Base-by-base conservation (phyloP, 2,329 filamentous ascomycete species). In the Xylariaceae sp. region DNA sequence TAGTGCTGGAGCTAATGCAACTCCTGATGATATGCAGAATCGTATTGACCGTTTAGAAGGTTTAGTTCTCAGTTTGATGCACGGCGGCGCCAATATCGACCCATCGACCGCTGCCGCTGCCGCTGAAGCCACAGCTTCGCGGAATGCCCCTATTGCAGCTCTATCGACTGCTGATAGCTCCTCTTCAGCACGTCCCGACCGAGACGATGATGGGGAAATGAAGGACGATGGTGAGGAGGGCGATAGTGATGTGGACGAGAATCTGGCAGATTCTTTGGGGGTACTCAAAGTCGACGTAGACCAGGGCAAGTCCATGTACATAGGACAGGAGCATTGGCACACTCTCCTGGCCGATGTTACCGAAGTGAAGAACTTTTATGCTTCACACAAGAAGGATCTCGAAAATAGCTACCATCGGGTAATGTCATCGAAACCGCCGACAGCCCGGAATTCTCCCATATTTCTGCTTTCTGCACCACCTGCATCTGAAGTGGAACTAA, bases 1-100 rank as follows among this genome's bases (percentile, higher is more conserved):
- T 76, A 69, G 58, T 61, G 65, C 64, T 29, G 85, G 76, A 81
- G 82, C 73, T 58, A 75, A 82, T 67, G 76, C 82, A 52, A 86
- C 75, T 66, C 92, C 94, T 46, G 93, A 96, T 82, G 94, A 97
- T 75, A 97, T 98, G 94, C 94, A 98, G 78, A 96, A 96, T 72
- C 90, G 95, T 73, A 98, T 98, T 77, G 93, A 98, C 79, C 87
- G 94, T 68, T 82, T 98, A 65, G 94, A 98, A 82, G 90, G 91
- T 67, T 79, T 98, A 73, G 94, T 98, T 60, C 77, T 98, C 64
- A 96, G 92, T 24, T 76, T 98, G 71, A 97, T 98, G 94, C 94
- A 94, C 70, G 93, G 91, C 73, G 91, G 91, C 55, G 77, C 83
- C 62, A 79, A 77, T 50, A 69, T 81, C 51, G 80, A 84, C 44